A percentile compares a stretch with the other conserved stretches of the same genome.
phyloP scores from a whole-genome alignment of 202 grass and related monocot species.

The Carex sylvatica region DNA sequence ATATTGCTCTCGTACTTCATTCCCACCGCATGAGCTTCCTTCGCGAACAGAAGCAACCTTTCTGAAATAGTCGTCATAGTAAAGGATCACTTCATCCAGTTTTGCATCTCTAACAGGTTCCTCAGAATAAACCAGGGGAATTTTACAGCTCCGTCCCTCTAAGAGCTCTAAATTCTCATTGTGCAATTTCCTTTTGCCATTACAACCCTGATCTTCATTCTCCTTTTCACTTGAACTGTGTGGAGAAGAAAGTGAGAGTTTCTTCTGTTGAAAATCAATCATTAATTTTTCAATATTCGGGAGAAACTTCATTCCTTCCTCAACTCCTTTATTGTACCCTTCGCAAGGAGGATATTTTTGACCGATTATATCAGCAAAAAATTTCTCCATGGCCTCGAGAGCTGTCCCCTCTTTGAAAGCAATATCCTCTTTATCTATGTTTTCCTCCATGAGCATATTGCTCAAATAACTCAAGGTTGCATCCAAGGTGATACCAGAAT shows the following conservation, averaged over 20 bases:
- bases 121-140: constrained; percentile 17
- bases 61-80: background rate
- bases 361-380: too few relatives aligned
- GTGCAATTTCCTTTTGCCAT: background rate
- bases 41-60: background rate
- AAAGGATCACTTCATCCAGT: constrained; percentile 48
- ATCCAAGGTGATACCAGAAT: too few relatives aligned
- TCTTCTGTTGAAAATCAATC: constrained; percentile 11
- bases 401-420: too few relatives aligned
- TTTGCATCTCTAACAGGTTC: constrained; percentile 35
- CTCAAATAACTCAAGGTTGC: too few relatives aligned
- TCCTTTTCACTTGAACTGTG: too few relatives aligned
- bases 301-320: constrained; percentile 35
- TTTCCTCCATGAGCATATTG: too few relatives aligned
- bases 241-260: too few relatives aligned
- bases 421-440: too few relatives aligned
- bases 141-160: constrained; percentile 33
- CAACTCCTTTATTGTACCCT: background rate
- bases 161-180: constrained; percentile 22
- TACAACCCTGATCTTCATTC: background rate
- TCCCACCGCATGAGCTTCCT: background rate
- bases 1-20: constrained; percentile 35
- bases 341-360: too few relatives aligned
- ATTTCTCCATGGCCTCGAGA: too few relatives aligned
- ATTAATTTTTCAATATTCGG: constrained; percentile 16